These are phyloP conservation scores for Rhamnella rubrinervis DNA, from an alignment of 331 rosid species.

Conservation along the genomic window DNA sequence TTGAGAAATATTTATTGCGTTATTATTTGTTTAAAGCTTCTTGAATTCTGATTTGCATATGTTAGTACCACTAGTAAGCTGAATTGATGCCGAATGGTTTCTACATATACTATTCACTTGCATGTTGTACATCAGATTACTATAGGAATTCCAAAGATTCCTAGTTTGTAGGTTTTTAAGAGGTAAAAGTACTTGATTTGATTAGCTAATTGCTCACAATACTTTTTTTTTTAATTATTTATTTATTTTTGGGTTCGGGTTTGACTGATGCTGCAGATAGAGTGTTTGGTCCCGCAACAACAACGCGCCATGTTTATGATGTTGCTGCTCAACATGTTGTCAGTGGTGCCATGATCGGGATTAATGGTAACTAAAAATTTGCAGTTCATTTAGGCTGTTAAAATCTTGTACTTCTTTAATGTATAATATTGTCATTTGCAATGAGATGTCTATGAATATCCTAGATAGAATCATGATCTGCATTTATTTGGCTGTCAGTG, in stretches of 20 bases:
- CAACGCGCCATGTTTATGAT: conserved; percentile 53
- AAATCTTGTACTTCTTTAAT: neutral
- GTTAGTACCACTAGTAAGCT: too few species aligned
- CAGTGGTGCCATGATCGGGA: conserved; percentile 48
- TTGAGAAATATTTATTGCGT: too few species aligned
- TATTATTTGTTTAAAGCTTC: too few species aligned
- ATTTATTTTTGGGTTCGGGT: neutral
- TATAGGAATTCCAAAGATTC: too few species aligned
- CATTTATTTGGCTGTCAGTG: too few species aligned
- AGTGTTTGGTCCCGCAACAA: conserved; percentile 58
- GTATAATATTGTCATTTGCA: too few species aligned
- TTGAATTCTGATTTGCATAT: too few species aligned
- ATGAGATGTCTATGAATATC: too few species aligned
- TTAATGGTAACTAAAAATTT: conserved; percentile 32
- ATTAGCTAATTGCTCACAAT: neutral
- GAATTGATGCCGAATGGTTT: too few species aligned
- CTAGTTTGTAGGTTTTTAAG: neutral
- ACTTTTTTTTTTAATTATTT: neutral
- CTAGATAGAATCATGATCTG: too few species aligned
- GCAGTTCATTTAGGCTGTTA: neutral
- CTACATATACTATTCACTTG: neutral
- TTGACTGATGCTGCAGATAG: conserved; percentile 29
- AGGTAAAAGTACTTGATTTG: neutral
- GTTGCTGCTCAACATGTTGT: conserved; percentile 47
- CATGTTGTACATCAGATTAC: too few species aligned